Percentiles rank a stretch among this genome's conserved stretches.
These are phyloP conservation scores for Colletotrichum sp. DNA, from an alignment of 2,329 filamentous ascomycete genomes.

Conservation along the genomic window DNA sequence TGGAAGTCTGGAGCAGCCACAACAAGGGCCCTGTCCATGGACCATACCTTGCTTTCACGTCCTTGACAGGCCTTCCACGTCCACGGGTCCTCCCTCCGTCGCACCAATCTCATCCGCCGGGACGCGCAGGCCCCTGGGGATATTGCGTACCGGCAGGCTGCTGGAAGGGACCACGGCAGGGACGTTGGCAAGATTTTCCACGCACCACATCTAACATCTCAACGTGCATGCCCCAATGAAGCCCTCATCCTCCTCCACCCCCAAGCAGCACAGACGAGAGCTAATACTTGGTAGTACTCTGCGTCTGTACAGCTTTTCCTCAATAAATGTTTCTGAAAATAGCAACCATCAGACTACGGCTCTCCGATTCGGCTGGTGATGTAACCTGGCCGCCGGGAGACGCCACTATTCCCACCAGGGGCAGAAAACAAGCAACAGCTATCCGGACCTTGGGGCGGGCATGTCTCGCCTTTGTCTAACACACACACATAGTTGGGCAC, in stretches of 20 bases:
- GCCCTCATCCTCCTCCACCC: neutral
- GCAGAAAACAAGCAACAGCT: neutral
- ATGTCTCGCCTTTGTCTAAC: neutral
- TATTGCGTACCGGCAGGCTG: neutral
- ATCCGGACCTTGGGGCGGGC: neutral
- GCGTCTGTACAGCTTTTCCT: neutral
- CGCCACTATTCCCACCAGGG: neutral
- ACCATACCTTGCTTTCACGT: neutral
- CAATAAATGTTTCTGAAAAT: neutral
- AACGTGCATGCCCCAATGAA: neutral
- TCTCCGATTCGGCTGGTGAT: neutral
- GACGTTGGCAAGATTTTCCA: neutral
- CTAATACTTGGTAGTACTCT: neutral
- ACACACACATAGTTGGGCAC: neutral
- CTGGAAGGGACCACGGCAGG: neutral
- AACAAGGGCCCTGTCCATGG: neutral
- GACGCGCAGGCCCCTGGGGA: neutral
- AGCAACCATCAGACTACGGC: neutral
- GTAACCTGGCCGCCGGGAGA: neutral
- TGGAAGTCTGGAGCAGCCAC: neutral
- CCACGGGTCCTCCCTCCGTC: neutral
- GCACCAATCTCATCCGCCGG: neutral
- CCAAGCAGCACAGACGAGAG: neutral
- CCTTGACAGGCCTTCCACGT: neutral
- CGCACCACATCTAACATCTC: neutral